Evolutionary conservation across 768 basidiomycete species (phyloP), one percentile per base, ranked within the genome.

Genomic region (Gautieria morchelliformis): DNA sequence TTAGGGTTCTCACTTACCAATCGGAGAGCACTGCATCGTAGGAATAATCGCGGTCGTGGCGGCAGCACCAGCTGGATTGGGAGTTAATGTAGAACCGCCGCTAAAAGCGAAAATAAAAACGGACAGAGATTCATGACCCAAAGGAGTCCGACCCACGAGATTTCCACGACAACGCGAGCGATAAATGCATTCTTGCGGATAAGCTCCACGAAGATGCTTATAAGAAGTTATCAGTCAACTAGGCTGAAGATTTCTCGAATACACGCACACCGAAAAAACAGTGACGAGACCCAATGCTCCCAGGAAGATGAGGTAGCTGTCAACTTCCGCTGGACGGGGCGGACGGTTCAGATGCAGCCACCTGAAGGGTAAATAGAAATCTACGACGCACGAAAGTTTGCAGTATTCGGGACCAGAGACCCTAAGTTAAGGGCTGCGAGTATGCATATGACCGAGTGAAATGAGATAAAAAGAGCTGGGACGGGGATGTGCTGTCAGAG

Each of bases 121-220:
- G 39, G 64, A 89, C 87, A 76, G 5, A 89, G 70, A 60, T 84
- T 71, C 69, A 87, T 67, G 12, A 77, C 42, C 65, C 79, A 83
- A 62, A 83, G 82, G 5, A 82, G 17, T 1, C 72, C 70, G 37
- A 82, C 69, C 86, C 85, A 89, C 22, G 68, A 48, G 61, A 77
- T 78, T 65, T 89, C 87, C 61, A 88, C 84, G 83, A 84, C 87
- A 15, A 88, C 80, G n/a, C 75, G 77, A 22, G 77, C 76, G 20
- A 81, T 75, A 45, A 84, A 65, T 7, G 78, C 68, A 66, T 78
- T 70, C 59, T 70, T 74, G 19, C 75, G 74, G 22, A 78, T 63
- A 37, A 87, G 67, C 67, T 88, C 85, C 40, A 80, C 66, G 60
- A 84, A 83, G 46, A 78, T 75, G 65, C 79, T 81, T 19, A 19